Conservation (phyloP, 768 basidiomycete species). For the Royoungia palumana region DNA sequence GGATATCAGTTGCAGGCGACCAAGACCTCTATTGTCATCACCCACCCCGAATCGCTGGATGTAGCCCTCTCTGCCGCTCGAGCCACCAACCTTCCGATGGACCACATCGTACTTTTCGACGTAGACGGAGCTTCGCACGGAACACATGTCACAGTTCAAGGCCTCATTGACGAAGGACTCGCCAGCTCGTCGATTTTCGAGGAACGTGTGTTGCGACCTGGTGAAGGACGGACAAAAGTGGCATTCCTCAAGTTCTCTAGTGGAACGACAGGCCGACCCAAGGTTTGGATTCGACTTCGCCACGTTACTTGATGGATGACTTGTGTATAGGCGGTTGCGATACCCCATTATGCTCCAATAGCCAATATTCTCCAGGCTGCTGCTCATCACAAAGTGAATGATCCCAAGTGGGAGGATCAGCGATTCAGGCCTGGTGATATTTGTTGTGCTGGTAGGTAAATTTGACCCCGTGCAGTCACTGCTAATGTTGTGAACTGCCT, state of each 20-base stretch:
- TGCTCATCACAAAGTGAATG: slow-evolving; percentile 48
- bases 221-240: slow-evolving; percentile 66
- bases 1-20: slow-evolving; percentile 51
- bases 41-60: slow-evolving; percentile 43
- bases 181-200: slow-evolving; percentile 36
- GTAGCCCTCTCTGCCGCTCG: slow-evolving; percentile 45
- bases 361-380: slow-evolving; percentile 62
- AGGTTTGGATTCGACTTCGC: slow-evolving; percentile 37
- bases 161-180: slow-evolving; percentile 49
- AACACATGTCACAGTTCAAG: slow-evolving; percentile 39
- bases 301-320: neutral
- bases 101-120: slow-evolving; percentile 45
- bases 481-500: neutral
- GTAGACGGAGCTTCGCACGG: slow-evolving; percentile 6
- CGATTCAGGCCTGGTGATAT: slow-evolving; percentile 61
- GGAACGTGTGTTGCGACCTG: slow-evolving; percentile 49
- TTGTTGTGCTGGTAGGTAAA: slow-evolving; percentile 49
- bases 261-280: slow-evolving; percentile 72
- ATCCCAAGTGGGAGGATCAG: slow-evolving; percentile 42
- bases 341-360: slow-evolving; percentile 56
- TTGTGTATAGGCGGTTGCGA: slow-evolving; percentile 50
- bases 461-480: neutral
- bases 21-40: slow-evolving; percentile 46
- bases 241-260: slow-evolving; percentile 74
- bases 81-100: slow-evolving; percentile 38